Conservation (phyloP, 2,329 filamentous ascomycete genomes). For the Polytolypa hystricis region DNA sequence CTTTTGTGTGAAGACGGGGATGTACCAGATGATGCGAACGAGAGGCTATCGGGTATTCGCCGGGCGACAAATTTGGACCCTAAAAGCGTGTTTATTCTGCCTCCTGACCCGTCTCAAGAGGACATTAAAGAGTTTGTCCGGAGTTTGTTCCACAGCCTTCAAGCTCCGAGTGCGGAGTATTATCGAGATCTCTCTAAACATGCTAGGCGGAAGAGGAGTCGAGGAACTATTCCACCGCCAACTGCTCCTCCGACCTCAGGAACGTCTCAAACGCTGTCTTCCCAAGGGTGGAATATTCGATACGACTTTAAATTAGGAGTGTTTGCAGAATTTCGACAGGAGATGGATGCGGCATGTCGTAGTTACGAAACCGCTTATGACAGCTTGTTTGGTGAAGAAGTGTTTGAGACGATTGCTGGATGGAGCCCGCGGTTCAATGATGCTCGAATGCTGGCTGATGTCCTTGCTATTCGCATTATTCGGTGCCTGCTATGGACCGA, state of each 20-base stretch:
- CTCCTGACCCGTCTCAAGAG: conserved; percentile 56
- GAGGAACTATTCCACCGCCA: conserved; percentile 66
- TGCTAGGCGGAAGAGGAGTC: conserved; percentile 72
- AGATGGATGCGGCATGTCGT: conserved; percentile 75
- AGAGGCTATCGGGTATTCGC: conserved; percentile 69
- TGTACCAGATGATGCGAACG: conserved; percentile 52
- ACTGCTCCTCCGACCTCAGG: conserved; percentile 72
- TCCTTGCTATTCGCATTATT: conserved; percentile 67
- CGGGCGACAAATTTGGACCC: conserved; percentile 68
- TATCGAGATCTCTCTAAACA: conserved; percentile 93
- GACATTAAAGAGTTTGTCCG: conserved; percentile 66
- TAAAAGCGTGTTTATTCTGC: conserved; percentile 76
- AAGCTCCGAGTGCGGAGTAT: conserved; percentile 70
- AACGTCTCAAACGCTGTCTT: conserved; percentile 74
- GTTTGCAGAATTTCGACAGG: conserved; percentile 85
- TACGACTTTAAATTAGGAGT: conserved; percentile 91
- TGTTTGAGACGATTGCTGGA: conserved; percentile 77
- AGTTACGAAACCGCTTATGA: conserved; percentile 86
- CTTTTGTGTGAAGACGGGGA: conserved; percentile 64
- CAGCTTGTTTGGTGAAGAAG: conserved; percentile 65
- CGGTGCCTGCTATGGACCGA: conserved; percentile 73
- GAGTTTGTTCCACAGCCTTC: conserved; percentile 60
- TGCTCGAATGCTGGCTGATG: conserved; percentile 75
- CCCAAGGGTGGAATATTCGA: conserved; percentile 81
- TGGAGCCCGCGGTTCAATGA: conserved; percentile 91